phyloP scores from a whole-genome alignment of 2,329 filamentous ascomycete genomes.

The Huntiella decipiens region DNA sequence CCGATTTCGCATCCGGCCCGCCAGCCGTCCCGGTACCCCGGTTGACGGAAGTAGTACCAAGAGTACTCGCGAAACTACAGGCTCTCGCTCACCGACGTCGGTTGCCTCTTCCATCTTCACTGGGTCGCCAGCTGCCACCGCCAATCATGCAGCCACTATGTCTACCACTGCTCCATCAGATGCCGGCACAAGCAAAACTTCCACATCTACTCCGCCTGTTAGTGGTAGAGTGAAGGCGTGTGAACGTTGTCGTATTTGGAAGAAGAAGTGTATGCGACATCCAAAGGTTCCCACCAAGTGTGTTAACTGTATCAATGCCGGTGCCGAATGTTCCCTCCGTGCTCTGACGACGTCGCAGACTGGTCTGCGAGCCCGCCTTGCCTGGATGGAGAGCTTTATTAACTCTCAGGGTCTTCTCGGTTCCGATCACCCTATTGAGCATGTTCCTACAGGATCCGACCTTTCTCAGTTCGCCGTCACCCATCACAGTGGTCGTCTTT shows the following conservation, averaged over 20 bases:
- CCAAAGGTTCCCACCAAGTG: conserved; percentile 6
- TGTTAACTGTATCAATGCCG: conserved; percentile 7
- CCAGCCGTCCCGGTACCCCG: conserved; percentile 5
- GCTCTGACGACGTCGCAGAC: conserved; percentile 5
- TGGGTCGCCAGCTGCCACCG: neutral
- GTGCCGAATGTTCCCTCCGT: conserved; percentile 7
- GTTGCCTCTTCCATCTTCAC: neutral
- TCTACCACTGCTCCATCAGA: neutral
- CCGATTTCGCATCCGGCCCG: conserved; percentile 6
- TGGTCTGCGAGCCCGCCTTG: conserved; percentile 1
- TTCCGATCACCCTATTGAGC: conserved; percentile 4
- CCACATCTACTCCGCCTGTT: neutral
- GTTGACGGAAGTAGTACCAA: neutral
- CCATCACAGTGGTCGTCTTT: neutral
- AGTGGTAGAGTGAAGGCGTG: conserved; percentile 6
- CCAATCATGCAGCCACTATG: neutral
- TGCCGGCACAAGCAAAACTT: neutral
- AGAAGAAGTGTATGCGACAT: conserved; percentile 7
- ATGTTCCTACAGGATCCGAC: conserved; percentile 5
- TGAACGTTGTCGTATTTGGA: conserved; percentile 7
- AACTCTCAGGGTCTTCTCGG: conserved; percentile 2
- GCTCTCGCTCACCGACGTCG: neutral
- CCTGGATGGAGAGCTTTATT: conserved; percentile 6
- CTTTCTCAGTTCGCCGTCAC: neutral
- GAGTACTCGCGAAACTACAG: neutral